Conservation (phyloP, 2,329 filamentous ascomycete species). For the Metarhizium rileyi region DNA sequence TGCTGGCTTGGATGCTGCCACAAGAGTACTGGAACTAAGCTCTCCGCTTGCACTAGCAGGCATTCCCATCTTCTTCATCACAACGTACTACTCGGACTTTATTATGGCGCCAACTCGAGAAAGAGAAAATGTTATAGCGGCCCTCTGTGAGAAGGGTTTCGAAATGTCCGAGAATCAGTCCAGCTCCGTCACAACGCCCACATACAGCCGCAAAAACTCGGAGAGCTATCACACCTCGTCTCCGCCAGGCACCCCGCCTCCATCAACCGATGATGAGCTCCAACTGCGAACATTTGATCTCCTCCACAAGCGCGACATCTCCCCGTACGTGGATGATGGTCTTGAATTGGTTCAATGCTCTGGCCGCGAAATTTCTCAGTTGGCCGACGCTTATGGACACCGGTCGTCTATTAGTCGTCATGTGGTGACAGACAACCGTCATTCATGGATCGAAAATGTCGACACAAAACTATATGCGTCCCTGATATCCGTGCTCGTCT, state of each 20-base stretch:
- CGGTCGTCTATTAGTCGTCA: constrained; percentile 27
- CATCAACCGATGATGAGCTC: constrained; percentile 67
- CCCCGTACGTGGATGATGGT: constrained; percentile 57
- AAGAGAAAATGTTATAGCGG: constrained; percentile 62
- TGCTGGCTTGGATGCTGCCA: constrained; percentile 82
- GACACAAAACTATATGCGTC: constrained; percentile 55
- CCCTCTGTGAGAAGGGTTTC: constrained; percentile 72
- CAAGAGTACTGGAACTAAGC: constrained; percentile 83
- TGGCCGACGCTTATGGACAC: constrained; percentile 28
- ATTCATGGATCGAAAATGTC: constrained; percentile 47
- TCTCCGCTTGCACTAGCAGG: constrained; percentile 83
- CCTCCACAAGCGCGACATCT: constrained; percentile 68
- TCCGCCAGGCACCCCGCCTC: constrained; percentile 62
- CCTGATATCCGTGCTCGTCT: constrained; percentile 50
- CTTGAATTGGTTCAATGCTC: constrained; percentile 77
- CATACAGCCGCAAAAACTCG: constrained; percentile 22
- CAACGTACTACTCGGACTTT: constrained; percentile 95
- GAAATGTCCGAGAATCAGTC: constrained; percentile 67
- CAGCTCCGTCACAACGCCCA: constrained; percentile 50
- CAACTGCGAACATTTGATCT: constrained; percentile 74
- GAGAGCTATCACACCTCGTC: constrained; percentile 23
- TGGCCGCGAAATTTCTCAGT: constrained; percentile 42
- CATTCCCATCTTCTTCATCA: constrained; percentile 97
- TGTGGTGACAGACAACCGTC: constrained; percentile 21
- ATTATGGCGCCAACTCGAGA: constrained; percentile 78